phyloP scores from a whole-genome alignment of 2,329 filamentous ascomycete genomes.

The Cladophialophora exuberans region DNA sequence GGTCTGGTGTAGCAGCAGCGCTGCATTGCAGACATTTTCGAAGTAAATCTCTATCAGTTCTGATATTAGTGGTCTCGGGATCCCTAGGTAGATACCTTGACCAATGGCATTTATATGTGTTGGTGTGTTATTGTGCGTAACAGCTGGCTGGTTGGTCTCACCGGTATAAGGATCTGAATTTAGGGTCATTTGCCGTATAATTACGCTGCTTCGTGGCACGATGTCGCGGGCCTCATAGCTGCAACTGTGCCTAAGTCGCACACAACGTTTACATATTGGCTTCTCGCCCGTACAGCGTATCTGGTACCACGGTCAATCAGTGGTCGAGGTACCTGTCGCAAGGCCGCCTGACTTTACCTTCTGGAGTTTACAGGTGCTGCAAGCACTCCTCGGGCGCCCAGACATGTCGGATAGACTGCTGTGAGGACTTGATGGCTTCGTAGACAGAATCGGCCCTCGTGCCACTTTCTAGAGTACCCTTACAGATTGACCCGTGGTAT shows the following conservation, averaged over 20 bases:
- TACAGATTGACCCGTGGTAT: too few species aligned
- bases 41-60: constrained; percentile 20
- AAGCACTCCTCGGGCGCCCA: too few species aligned
- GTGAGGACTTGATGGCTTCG: too few species aligned
- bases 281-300: constrained; percentile 9
- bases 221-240: not conserved
- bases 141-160: not conserved
- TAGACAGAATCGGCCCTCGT: too few species aligned
- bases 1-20: constrained; percentile 12
- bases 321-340: too few species aligned
- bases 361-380: too few species aligned
- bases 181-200: not conserved
- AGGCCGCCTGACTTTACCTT: too few species aligned
- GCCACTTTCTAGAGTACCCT: too few species aligned
- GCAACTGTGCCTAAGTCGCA: constrained; percentile 1
- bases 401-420: too few species aligned
- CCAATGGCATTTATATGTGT: not conserved
- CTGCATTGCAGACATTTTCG: constrained; percentile 19
- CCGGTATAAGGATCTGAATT: not conserved
- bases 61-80: constrained; percentile 15
- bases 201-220: not conserved
- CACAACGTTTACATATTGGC: constrained; percentile 11
- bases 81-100: constrained; percentile 7
- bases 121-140: not conserved
- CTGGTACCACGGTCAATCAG: too few species aligned